phyloP scores from a whole-genome alignment of 306 rosid genomes.

The Pyrus bretschneideri region DNA sequence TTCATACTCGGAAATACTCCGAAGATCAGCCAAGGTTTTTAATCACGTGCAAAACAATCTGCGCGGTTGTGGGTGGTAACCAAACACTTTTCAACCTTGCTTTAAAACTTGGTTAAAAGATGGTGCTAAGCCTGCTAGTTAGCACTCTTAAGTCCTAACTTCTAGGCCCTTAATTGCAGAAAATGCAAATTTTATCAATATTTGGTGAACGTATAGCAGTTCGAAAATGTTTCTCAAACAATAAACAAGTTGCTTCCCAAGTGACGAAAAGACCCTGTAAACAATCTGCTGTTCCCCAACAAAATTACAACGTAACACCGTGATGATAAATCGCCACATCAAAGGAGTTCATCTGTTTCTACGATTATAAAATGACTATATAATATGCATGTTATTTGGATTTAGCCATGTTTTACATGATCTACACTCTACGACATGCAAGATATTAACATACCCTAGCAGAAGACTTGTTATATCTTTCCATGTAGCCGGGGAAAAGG shows the following conservation, averaged over 20 bases:
- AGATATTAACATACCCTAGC: slow-evolving; percentile 47
- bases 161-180: neutral
- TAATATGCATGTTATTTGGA: neutral
- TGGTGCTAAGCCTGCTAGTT: neutral
- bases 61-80: neutral
- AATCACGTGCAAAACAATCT: neutral
- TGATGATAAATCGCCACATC: neutral
- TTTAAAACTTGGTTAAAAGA: neutral
- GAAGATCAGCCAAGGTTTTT: neutral
- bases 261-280: too few relatives aligned
- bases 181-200: neutral
- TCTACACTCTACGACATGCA: neutral
- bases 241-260: neutral
- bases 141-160: neutral
- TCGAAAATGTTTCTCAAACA: neutral
- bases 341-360: neutral
- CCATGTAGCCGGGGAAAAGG: slow-evolving; percentile 86
- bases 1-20: too few relatives aligned
- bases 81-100: too few relatives aligned
- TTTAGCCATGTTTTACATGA: neutral
- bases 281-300: neutral
- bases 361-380: neutral
- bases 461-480: slow-evolving; percentile 66
- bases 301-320: neutral
- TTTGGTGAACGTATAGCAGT: neutral